Base-by-base conservation (phyloP, 2,329 filamentous ascomycete genomes). In the Pyricularia grisea region DNA sequence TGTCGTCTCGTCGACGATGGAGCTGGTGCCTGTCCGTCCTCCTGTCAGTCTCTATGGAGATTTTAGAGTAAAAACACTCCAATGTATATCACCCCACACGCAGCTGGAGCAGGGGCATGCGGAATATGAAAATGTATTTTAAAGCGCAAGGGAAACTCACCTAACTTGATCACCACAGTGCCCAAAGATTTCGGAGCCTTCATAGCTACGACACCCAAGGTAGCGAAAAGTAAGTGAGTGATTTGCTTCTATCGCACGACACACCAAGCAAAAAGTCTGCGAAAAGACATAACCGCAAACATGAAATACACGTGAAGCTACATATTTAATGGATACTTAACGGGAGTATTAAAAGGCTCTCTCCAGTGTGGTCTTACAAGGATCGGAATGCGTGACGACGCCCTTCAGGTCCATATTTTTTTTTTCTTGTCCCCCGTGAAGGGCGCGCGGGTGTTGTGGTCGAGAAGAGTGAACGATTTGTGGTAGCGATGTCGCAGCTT, bases 1-100 rank as follows among this genome's bases (percentile, higher is more conserved):
- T 27, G 92, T 97, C 77, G 90, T 91, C 78, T 99, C 95, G 80
- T 98, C 93, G 72, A 99, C 94, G 74, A 99, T 98, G n/a, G 95
- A 98, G 79, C 93, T 97, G 65, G 95, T 98, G 75, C 95, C 95
- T 99, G 74, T 71, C 70, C 3, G 74, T 71, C 70, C 3, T 63
- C 68, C 67, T 68, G 60, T 63, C n/a, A 63, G 69, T 63, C 25
- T 27, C 68, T 28, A 60, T 7, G 12, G 25, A 33, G 71, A 42
- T 61, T 60, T 60, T 36, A 42, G 66, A 36, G 65, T 31, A 67
- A 27, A 27, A 12, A 31, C 17, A 36, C 7, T 67, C 55, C 23
- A 3, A 31, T 9, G 20, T 58, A 3, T 67, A 33, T 67, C 1
- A 33, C 20, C 58, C 20, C 65, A 23, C 23, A 6, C 14, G 4